Base-by-base conservation (phyloP, 441 rosid genomes). In the Iberis amara region DNA sequence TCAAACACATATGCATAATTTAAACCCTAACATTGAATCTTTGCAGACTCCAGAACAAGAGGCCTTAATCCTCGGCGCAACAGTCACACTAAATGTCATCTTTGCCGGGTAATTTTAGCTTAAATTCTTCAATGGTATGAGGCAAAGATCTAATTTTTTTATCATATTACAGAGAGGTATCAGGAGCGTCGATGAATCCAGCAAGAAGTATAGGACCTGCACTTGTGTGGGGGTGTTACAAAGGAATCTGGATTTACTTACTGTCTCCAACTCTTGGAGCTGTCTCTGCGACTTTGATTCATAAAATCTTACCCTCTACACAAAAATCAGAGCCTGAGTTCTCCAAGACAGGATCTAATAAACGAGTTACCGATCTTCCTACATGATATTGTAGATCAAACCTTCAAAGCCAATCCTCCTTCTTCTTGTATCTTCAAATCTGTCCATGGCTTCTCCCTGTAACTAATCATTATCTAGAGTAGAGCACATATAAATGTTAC, bases 251-350 rank as follows among this genome's bases (percentile, higher is more conserved):
- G 66, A 59, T 66, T 14, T 66, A 66, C 39, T 47, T 66, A 51
- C 35, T 60, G 6, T 42, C 71, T 59, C 71, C 71, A 46, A 66
- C 66, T 33, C 57, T 59, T 52, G 66, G 71, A 15, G 66, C 71
- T 7, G 35, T 60, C 41, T 40, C 66, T 11, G 71, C 23, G 27
- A 57, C 71, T 37, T 54, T 32, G 61, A 59, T 66, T 54, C 27
- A 59, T 54, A 59, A 33, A 35, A n/a, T 66, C 46, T 54, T 59
- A 54, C 49, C 65, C 5, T 7, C 61, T 40, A 59, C 12, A 3
- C 75, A 85, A 65, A 81, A 72, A 73, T 72, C 95, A 9, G 47
- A 81, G 38, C 52, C 77, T 4, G 90, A 91, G 69, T 76, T 80
- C 48, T 78, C 88, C 59, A 83, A 72, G 68, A 76, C 79, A 54